Percentiles rank a stretch among this genome's conserved stretches.
Conservation (phyloP, 2,329 filamentous ascomycete species). For the Xylaria sp. region DNA sequence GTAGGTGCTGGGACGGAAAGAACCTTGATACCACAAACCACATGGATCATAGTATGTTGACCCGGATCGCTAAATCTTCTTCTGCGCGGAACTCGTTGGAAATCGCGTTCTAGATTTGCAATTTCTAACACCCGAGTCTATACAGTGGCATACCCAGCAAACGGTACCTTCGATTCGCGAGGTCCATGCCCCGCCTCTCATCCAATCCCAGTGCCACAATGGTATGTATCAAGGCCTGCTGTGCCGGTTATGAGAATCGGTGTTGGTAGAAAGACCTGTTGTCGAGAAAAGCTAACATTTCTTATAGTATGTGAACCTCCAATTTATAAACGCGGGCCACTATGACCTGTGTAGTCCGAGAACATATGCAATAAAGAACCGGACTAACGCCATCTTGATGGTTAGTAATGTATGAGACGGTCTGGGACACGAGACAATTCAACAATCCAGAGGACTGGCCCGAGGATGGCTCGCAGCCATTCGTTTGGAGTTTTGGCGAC, state of each 20-base stretch:
- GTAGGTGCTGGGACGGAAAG: constrained; percentile 53
- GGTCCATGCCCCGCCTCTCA: constrained; percentile 46
- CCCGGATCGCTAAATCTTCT: background rate
- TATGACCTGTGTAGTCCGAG: too few species aligned
- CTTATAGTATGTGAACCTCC: too few species aligned
- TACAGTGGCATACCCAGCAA: constrained; percentile 47
- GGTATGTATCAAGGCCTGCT: too few species aligned
- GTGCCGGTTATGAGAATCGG: background rate
- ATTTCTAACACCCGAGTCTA: background rate
- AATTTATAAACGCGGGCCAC: too few species aligned
- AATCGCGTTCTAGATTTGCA: background rate
- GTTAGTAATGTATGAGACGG: constrained; percentile 42
- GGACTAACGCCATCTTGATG: too few species aligned
- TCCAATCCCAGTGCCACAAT: constrained; percentile 47
- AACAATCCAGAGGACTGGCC: constrained; percentile 47
- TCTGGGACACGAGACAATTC: constrained; percentile 47
- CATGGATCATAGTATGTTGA: constrained; percentile 42
- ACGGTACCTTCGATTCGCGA: constrained; percentile 43
- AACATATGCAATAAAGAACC: too few species aligned
- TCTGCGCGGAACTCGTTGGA: too few species aligned
- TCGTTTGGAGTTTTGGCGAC: constrained; percentile 42
- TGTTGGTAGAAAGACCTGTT: too few species aligned
- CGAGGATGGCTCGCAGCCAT: constrained; percentile 45
- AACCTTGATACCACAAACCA: constrained; percentile 52
- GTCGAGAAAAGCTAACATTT: too few species aligned